A percentile compares a stretch with the other conserved stretches of the same genome.
phyloP scores from a whole-genome alignment of 1,139 yeast species.

The Zygosaccharomyces sapae region DNA sequence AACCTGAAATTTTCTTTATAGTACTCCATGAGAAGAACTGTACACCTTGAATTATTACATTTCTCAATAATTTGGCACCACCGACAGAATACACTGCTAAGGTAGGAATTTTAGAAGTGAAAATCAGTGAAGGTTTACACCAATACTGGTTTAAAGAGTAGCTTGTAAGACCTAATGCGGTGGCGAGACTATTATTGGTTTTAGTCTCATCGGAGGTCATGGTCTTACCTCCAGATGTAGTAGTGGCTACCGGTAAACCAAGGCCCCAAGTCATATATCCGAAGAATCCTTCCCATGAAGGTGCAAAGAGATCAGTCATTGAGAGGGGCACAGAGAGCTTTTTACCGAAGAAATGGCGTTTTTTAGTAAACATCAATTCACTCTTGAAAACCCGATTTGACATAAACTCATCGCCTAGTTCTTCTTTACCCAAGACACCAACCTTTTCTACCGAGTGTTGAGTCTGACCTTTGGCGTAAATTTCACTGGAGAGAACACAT shows the following conservation, averaged over 20 bases:
- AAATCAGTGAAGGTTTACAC: slow-evolving; percentile 33
- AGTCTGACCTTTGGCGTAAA: slow-evolving; percentile 60
- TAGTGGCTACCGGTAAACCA: slow-evolving; percentile 10
- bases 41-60: slow-evolving; percentile 35
- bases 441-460: slow-evolving; percentile 57
- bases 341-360: slow-evolving; percentile 59
- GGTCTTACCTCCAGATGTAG: slow-evolving; percentile 3
- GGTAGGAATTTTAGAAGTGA: slow-evolving; percentile 36
- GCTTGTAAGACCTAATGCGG: slow-evolving; percentile 22
- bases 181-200: slow-evolving; percentile 8
- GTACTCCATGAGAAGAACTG: slow-evolving; percentile 36
- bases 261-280: slow-evolving; percentile 32
- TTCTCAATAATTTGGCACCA: slow-evolving; percentile 36
- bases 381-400: slow-evolving; percentile 67
- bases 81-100: slow-evolving; percentile 36
- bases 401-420: slow-evolving; percentile 56
- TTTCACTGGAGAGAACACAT: slow-evolving; percentile 64
- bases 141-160: slow-evolving; percentile 31
- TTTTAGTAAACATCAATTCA: slow-evolving; percentile 78
- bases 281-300: slow-evolving; percentile 55
- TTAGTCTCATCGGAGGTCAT: slow-evolving; percentile 2
- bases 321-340: slow-evolving; percentile 57
- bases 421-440: slow-evolving; percentile 55
- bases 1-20: slow-evolving; percentile 34
- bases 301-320: slow-evolving; percentile 71